phyloP scores from a whole-genome alignment of 1,284 basidiomycete species.

The Serendipita sp. region DNA sequence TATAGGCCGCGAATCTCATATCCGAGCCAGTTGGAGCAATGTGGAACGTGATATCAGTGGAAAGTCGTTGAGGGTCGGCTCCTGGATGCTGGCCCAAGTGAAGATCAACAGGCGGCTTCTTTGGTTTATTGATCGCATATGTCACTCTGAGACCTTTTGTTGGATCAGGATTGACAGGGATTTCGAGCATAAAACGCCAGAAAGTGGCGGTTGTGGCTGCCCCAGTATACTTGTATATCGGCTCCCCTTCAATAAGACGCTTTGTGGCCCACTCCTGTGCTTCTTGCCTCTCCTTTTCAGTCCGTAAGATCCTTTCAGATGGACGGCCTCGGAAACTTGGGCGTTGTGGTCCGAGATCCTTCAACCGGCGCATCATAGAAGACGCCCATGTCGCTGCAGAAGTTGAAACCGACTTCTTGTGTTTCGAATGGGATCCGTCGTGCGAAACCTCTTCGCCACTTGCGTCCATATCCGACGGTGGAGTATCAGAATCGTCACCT shows the following conservation, averaged over 20 bases:
- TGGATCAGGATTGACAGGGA: slow-evolving; percentile 42
- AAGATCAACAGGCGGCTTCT: neutral
- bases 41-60: slow-evolving; percentile 75
- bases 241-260: slow-evolving; percentile 45
- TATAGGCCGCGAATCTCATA: slow-evolving; percentile 77
- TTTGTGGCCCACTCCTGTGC: slow-evolving; percentile 17
- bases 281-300: neutral
- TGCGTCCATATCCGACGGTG: neutral
- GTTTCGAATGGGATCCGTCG: neutral
- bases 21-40: slow-evolving; percentile 46
- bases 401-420: neutral
- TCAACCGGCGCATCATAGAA: slow-evolving; percentile 6
- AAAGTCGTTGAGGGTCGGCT: slow-evolving; percentile 59
- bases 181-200: slow-evolving; percentile 84
- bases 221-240: slow-evolving; percentile 66
- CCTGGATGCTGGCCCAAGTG: neutral
- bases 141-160: slow-evolving; percentile 58
- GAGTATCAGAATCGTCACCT: neutral
- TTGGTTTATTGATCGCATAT: slow-evolving; percentile 30
- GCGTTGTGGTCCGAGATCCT: slow-evolving; percentile 21
- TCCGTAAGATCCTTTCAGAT: neutral
- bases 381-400: neutral
- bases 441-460: neutral
- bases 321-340: neutral
- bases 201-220: slow-evolving; percentile 60